These are phyloP conservation scores for Microdochium trichocladiopsis DNA, from an alignment of 2,329 filamentous ascomycete species.

Conservation along the genomic window DNA sequence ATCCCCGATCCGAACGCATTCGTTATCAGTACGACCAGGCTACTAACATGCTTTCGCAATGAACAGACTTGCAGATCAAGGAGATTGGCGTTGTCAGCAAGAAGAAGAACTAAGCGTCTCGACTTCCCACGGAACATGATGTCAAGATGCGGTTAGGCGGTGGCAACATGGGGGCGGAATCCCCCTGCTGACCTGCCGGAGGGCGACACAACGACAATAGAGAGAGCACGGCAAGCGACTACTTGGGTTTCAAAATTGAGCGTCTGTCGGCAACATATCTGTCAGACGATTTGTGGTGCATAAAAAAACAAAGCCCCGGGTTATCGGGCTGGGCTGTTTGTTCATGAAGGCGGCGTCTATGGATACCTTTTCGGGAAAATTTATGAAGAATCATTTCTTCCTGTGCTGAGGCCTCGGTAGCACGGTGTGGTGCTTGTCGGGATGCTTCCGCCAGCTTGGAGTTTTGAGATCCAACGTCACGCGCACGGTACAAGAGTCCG, in stretches of 20 bases:
- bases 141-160: background rate
- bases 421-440: background rate
- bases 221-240: background rate
- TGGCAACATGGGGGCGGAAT: background rate
- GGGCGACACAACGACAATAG: background rate
- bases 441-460: background rate
- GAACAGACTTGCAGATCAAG: slow-evolving; percentile 42
- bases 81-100: slow-evolving; percentile 35
- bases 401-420: background rate
- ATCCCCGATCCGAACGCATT: background rate
- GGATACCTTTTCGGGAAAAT: slow-evolving; percentile 32
- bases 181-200: background rate
- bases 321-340: slow-evolving; percentile 20
- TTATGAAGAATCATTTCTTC: background rate
- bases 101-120: slow-evolving; percentile 38
- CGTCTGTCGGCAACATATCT: background rate
- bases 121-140: background rate
- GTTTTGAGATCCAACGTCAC: background rate
- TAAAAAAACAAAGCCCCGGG: slow-evolving; percentile 12
- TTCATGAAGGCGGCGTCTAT: slow-evolving; percentile 44
- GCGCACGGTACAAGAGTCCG: background rate
- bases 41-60: background rate
- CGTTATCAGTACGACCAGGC: background rate
- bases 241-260: background rate
- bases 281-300: slow-evolving; percentile 11